A percentile compares a stretch with the other conserved stretches of the same genome.
These are phyloP conservation scores for Wickerhamomyces ciferrii DNA, from an alignment of 805 yeast genomes.

Conservation along the genomic window DNA sequence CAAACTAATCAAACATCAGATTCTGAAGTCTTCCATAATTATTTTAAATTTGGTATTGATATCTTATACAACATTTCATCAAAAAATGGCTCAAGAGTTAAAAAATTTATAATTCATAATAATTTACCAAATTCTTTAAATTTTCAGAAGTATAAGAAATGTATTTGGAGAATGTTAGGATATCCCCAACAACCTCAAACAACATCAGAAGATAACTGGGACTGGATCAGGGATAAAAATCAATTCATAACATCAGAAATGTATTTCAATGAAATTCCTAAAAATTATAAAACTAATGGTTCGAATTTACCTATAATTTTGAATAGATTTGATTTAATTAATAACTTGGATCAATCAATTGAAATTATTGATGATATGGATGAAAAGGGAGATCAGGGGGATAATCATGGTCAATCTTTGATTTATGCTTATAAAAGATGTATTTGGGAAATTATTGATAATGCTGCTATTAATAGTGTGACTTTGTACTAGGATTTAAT, in stretches of 20 bases:
- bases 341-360: not conserved
- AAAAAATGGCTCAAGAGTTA: slow-evolving; percentile 23
- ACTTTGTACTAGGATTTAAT: slow-evolving; percentile 26
- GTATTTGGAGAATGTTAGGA: slow-evolving; percentile 32
- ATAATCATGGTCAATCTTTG: slow-evolving; percentile 30
- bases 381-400: slow-evolving; percentile 29
- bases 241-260: slow-evolving; percentile 10
- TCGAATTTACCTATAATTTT: not conserved
- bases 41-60: slow-evolving; percentile 50
- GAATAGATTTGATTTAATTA: not conserved
- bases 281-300: slow-evolving; percentile 1
- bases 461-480: slow-evolving; percentile 27
- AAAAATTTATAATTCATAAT: slow-evolving; percentile 44
- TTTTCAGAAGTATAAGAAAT: slow-evolving; percentile 49
- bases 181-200: not conserved
- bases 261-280: slow-evolving; percentile 29
- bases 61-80: slow-evolving; percentile 37
- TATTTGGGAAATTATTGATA: slow-evolving; percentile 38
- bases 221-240: not conserved
- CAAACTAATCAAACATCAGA: too few relatives aligned
- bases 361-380: not conserved
- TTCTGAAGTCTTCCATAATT: slow-evolving; percentile 45
- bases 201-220: not conserved
- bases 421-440: slow-evolving; percentile 34
- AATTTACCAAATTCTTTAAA: slow-evolving; percentile 46